These are phyloP conservation scores for Podosphaera aphanis DNA, from an alignment of 2,329 filamentous ascomycete genomes.

Conservation along the genomic window DNA sequence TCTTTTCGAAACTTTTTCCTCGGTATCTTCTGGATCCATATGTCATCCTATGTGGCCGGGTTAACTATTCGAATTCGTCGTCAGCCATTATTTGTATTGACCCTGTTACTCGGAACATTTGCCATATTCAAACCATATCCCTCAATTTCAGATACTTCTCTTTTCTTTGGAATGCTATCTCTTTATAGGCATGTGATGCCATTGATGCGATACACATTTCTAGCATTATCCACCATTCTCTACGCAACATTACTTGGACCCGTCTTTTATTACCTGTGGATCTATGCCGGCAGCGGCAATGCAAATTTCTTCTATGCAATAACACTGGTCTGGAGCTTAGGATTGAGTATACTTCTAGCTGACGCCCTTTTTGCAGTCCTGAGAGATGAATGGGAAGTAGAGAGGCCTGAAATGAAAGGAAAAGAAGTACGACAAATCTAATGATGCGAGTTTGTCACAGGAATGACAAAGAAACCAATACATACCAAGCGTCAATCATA, in stretches of 20 bases:
- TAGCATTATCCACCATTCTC: constrained; percentile 58
- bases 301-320: constrained; percentile 99
- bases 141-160: constrained; percentile 66
- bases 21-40: constrained; percentile 91
- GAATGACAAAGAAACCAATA: too few species aligned
- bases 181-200: constrained; percentile 84
- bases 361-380: constrained; percentile 75
- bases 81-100: constrained; percentile 70
- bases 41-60: constrained; percentile 71
- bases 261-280: constrained; percentile 92
- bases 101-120: constrained; percentile 69
- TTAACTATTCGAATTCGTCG: constrained; percentile 59
- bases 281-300: constrained; percentile 92
- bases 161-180: constrained; percentile 65
- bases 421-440: constrained; percentile 39
- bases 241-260: constrained; percentile 80
- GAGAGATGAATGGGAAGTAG: constrained; percentile 81
- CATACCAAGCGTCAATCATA: too few species aligned
- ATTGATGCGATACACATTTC: constrained; percentile 79
- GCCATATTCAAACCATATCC: constrained; percentile 95
- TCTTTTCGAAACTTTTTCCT: constrained; percentile 94
- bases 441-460: background rate
- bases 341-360: constrained; percentile 63
- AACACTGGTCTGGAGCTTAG: constrained; percentile 91
- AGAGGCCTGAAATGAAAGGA: constrained; percentile 71